These are phyloP conservation scores for Lasiodiplodia citricola DNA, from an alignment of 2,329 filamentous ascomycete species.

Conservation along the genomic window DNA sequence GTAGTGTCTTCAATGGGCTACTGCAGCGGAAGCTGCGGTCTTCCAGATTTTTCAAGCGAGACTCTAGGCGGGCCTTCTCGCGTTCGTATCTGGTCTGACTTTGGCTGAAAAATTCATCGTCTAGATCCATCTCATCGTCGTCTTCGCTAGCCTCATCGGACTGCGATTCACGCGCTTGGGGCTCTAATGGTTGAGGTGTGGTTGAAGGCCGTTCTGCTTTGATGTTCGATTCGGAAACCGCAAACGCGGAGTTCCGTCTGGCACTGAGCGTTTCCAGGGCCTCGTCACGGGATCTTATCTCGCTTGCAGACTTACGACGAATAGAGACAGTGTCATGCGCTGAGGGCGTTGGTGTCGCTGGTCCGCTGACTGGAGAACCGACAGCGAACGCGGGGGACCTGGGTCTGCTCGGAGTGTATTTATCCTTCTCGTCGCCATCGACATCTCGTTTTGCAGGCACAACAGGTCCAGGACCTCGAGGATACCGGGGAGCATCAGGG, in stretches of 20 bases:
- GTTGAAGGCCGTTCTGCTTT: slow-evolving; percentile 13
- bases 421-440: slow-evolving; percentile 49
- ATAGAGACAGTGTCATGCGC: slow-evolving; percentile 35
- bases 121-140: slow-evolving; percentile 54
- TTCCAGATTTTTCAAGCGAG: slow-evolving; percentile 51
- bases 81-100: slow-evolving; percentile 54
- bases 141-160: slow-evolving; percentile 43
- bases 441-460: slow-evolving; percentile 54
- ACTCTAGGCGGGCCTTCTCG: slow-evolving; percentile 50
- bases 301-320: slow-evolving; percentile 22
- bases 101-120: slow-evolving; percentile 50
- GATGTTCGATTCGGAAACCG: slow-evolving; percentile 20
- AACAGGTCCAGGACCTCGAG: slow-evolving; percentile 14
- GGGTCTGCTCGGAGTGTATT: slow-evolving; percentile 6
- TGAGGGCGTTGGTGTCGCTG: slow-evolving; percentile 32
- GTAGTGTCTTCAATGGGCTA: slow-evolving; percentile 51
- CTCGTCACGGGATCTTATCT: slow-evolving; percentile 23
- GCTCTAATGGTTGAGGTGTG: slow-evolving; percentile 2
- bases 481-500: slow-evolving; percentile 40
- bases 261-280: slow-evolving; percentile 23
- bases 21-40: slow-evolving; percentile 48
- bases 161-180: slow-evolving; percentile 13
- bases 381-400: slow-evolving; percentile 21
- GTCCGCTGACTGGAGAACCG: slow-evolving; percentile 12
- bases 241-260: slow-evolving; percentile 29